A percentile compares a stretch with the other conserved stretches of the same genome.
Evolutionary conservation across 78 protist species (phyloP).

Genomic region (Isochrysis galbana): DNA sequence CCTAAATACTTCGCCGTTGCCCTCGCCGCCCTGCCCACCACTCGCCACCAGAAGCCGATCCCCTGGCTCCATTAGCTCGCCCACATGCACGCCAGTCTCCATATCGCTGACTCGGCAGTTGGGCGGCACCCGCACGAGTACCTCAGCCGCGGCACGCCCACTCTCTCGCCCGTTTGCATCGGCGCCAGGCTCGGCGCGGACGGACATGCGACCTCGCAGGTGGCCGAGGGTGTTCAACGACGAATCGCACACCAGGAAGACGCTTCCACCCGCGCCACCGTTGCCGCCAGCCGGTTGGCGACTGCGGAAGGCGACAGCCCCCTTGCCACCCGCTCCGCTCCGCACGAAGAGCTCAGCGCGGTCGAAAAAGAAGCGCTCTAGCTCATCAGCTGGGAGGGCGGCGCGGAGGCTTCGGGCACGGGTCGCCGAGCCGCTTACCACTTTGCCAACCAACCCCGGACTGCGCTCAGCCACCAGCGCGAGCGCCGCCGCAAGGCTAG

Average conservation of each 20-base stretch:
- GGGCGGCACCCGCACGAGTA: neutral
- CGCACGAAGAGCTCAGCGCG: neutral
- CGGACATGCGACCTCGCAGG: neutral
- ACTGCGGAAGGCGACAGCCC: neutral
- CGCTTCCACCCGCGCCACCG: neutral
- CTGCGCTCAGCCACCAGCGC: too few relatives aligned
- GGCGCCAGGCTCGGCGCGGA: neutral
- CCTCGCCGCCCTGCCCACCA: slow-evolving; percentile 10
- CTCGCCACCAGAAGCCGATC: neutral
- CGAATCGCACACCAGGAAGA: neutral
- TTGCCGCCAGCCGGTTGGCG: neutral
- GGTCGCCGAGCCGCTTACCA: too few relatives aligned
- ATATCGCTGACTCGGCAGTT: neutral
- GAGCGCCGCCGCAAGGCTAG: too few relatives aligned
- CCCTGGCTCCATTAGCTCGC: neutral
- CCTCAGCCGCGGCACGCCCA: neutral
- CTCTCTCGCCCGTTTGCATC: neutral
- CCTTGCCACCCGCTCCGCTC: neutral
- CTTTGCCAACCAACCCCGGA: too few relatives aligned
- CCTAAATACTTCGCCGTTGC: neutral
- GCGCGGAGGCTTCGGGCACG: too few relatives aligned
- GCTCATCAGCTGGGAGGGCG: neutral
- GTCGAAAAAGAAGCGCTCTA: neutral
- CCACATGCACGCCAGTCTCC: neutral
- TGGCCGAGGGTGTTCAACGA: neutral